Evolutionary conservation across 768 basidiomycete genomes (phyloP).

Genomic region (Rhodocollybia butyracea): DNA sequence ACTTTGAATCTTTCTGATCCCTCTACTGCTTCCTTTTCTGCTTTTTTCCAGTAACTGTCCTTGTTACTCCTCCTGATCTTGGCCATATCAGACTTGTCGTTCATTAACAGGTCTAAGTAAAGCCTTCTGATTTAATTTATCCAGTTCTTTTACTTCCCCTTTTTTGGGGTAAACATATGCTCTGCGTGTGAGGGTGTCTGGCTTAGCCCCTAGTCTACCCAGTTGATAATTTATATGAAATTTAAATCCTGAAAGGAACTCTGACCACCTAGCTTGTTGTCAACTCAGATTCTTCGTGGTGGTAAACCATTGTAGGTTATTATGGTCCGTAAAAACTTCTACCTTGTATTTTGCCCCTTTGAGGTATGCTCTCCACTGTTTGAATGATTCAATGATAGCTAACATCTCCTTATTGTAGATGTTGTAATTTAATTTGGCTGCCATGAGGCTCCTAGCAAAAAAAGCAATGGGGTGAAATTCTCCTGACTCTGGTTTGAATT

Average conservation of each 20-base stretch:
- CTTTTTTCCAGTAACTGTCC: neutral
- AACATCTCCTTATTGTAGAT: slow-evolving; percentile 33
- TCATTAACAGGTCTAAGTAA: neutral
- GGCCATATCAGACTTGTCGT: neutral
- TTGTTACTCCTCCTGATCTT: neutral
- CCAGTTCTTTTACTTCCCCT: slow-evolving; percentile 5
- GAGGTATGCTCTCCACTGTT: no score
- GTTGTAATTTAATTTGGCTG: slow-evolving; percentile 28
- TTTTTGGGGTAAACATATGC: slow-evolving; percentile 14
- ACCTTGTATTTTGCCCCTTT: no score
- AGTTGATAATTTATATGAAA: slow-evolving; percentile 16
- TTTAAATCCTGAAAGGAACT: no score
- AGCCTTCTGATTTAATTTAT: neutral
- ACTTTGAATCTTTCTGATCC: neutral
- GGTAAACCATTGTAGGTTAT: no score
- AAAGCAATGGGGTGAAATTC: slow-evolving; percentile 23
- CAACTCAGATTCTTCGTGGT: no score
- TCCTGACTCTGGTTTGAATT: neutral
- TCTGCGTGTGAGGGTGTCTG: slow-evolving; percentile 15
- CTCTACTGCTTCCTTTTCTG: neutral
- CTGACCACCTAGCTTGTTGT: no score
- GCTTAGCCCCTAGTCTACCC: slow-evolving; percentile 14
- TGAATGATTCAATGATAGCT: slow-evolving; percentile 27
- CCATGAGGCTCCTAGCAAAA: slow-evolving; percentile 11
- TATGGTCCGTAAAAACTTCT: no score